A percentile compares a stretch with the other conserved stretches of the same genome.
These are phyloP conservation scores for Adansonia madagascariensis DNA, from an alignment of 441 rosid genomes.

Conservation along the genomic window DNA sequence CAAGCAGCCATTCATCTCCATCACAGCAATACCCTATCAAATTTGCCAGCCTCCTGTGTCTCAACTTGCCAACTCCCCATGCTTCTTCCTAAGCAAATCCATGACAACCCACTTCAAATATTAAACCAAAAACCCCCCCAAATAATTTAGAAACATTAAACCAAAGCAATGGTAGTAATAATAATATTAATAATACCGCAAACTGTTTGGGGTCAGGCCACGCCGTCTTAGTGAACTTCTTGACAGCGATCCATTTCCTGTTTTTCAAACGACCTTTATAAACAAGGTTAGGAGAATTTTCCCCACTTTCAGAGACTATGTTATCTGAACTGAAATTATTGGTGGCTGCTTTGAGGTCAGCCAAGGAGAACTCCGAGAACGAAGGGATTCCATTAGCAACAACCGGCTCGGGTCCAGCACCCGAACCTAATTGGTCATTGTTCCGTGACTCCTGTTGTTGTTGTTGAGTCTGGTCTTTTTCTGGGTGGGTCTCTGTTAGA, in stretches of 20 bases:
- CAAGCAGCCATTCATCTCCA: slow-evolving; percentile 82
- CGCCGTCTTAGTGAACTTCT: slow-evolving; percentile 82
- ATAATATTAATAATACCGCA: slow-evolving; percentile 47
- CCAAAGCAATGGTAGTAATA: slow-evolving; percentile 5
- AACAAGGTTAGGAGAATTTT: slow-evolving; percentile 81
- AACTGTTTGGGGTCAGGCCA: slow-evolving; percentile 95
- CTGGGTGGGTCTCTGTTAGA: slow-evolving; percentile 44
- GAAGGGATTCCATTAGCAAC: slow-evolving; percentile 45
- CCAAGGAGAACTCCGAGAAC: slow-evolving; percentile 70
- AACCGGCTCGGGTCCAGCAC: slow-evolving; percentile 35
- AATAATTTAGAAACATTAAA: neutral
- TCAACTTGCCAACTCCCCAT: slow-evolving; percentile 69
- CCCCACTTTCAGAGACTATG: slow-evolving; percentile 85
- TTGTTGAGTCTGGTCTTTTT: slow-evolving; percentile 36
- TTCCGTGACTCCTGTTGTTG: slow-evolving; percentile 21
- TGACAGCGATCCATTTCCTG: slow-evolving; percentile 87
- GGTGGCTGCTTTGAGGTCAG: slow-evolving; percentile 79
- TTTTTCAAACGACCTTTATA: slow-evolving; percentile 76
- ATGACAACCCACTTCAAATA: slow-evolving; percentile 14
- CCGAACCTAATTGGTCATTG: slow-evolving; percentile 4
- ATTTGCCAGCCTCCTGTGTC: slow-evolving; percentile 71
- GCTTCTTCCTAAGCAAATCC: slow-evolving; percentile 67
- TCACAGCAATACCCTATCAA: slow-evolving; percentile 91
- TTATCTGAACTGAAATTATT: slow-evolving; percentile 73
- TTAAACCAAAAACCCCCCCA: neutral